Evolutionary conservation across 257 asterid species (phyloP).

Genomic region (Salvia miltiorrhiza): DNA sequence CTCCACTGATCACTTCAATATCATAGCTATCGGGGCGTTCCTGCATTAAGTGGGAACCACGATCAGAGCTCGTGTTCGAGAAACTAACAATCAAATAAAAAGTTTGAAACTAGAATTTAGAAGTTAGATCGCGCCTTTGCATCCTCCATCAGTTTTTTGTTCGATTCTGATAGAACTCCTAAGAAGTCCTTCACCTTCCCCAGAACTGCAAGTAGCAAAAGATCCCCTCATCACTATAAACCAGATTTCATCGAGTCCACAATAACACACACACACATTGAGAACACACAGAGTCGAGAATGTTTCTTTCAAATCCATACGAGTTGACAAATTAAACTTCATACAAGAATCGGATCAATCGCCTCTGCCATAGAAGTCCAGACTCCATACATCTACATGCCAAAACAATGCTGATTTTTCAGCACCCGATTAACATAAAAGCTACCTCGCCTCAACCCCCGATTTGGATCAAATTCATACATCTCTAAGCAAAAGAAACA

Average conservation of each 20-base stretch:
- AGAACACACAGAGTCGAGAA: neutral
- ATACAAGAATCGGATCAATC: too few relatives aligned
- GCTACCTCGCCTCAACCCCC: neutral
- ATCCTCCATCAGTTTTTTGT: conserved; percentile 53
- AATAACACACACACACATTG: neutral
- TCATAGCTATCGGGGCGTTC: conserved; percentile 55
- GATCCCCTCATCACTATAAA: neutral
- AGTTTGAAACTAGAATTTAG: neutral
- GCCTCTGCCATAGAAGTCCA: too few relatives aligned
- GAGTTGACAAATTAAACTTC: neutral
- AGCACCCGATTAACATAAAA: neutral
- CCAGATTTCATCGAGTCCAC: neutral
- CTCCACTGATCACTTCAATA: conserved; percentile 66
- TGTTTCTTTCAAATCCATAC: neutral
- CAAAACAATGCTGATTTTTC: neutral
- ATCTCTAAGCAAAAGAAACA: too few relatives aligned
- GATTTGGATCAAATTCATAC: too few relatives aligned
- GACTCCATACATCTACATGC: neutral
- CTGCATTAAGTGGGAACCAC: conserved; percentile 27
- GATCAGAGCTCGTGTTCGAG: conserved; percentile 4
- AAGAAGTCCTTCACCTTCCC: conserved; percentile 77
- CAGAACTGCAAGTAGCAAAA: conserved; percentile 43
- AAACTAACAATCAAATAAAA: neutral
- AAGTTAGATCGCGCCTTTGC: conserved; percentile 38
- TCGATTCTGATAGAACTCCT: conserved; percentile 70